These are phyloP conservation scores for Penicillium sp. DNA, from an alignment of 2,329 filamentous ascomycete species.

Conservation along the genomic window DNA sequence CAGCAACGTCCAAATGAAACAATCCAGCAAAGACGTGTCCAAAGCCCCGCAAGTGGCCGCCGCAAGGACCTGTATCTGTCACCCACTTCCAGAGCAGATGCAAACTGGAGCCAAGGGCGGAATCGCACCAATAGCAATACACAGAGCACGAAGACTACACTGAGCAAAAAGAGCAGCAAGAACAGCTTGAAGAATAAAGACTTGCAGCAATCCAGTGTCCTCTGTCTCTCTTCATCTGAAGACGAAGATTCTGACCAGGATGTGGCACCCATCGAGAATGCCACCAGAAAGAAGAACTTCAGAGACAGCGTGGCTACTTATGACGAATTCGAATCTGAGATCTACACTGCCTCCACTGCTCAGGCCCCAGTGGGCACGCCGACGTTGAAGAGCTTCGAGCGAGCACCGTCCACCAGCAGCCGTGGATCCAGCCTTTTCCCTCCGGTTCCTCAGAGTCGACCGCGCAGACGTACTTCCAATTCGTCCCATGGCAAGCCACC, in stretches of 20 bases:
- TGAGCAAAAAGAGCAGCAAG: slow-evolving; percentile 38
- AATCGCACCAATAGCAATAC: slow-evolving; percentile 9
- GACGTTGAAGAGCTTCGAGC: slow-evolving; percentile 27
- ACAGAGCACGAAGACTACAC: slow-evolving; percentile 17
- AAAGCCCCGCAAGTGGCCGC: slow-evolving; percentile 23
- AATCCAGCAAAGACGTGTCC: slow-evolving; percentile 16
- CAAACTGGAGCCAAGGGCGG: neutral
- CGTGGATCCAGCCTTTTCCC: slow-evolving; percentile 19
- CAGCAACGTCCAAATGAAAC: slow-evolving; percentile 18
- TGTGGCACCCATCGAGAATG: slow-evolving; percentile 13
- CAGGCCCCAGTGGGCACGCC: slow-evolving; percentile 24
- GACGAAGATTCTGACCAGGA: slow-evolving; percentile 37
- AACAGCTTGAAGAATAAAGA: slow-evolving; percentile 38
- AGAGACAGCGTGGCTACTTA: slow-evolving; percentile 40
- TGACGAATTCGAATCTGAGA: slow-evolving; percentile 40
- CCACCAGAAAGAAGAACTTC: slow-evolving; percentile 13
- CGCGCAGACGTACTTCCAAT: slow-evolving; percentile 22
- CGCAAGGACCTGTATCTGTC: slow-evolving; percentile 24
- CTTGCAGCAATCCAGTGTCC: slow-evolving; percentile 43
- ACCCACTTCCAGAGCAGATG: slow-evolving; percentile 18
- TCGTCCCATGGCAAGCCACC: slow-evolving; percentile 30
- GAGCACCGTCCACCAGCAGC: slow-evolving; percentile 24
- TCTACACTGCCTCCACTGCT: slow-evolving; percentile 40
- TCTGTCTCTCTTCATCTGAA: slow-evolving; percentile 48
- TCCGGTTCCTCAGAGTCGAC: slow-evolving; percentile 7